Evolutionary conservation across 148 eudicot genomes (phyloP).

Genomic region (Rhododendron molle): DNA sequence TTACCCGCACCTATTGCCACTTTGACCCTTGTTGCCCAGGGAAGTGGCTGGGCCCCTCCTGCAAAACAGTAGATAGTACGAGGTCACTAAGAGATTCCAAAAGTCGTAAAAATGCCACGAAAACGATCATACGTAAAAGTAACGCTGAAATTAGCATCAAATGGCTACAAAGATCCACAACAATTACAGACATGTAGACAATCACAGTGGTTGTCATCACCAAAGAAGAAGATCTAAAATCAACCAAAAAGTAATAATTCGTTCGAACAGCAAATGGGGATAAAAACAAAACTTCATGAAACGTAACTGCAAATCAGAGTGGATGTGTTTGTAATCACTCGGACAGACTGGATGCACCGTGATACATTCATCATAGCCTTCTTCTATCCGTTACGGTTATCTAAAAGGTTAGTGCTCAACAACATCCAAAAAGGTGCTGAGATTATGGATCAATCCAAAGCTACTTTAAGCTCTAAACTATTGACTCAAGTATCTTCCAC

Average conservation of each 20-base stretch:
- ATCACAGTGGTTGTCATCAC: background rate
- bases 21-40: constrained; percentile 66
- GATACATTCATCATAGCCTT: background rate
- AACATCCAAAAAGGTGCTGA: background rate
- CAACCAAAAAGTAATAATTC: background rate
- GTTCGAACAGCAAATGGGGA: background rate
- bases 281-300: background rate
- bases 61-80: background rate
- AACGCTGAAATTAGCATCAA: background rate
- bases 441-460: background rate
- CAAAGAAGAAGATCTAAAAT: background rate
- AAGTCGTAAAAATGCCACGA: background rate
- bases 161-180: background rate
- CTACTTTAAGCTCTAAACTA: background rate
- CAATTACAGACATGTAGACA: background rate
- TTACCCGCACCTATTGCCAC: constrained; percentile 65
- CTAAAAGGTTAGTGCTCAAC: background rate
- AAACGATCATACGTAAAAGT: background rate
- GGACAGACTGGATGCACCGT: background rate
- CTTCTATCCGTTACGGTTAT: background rate
- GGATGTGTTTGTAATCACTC: background rate
- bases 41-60: constrained; percentile 70
- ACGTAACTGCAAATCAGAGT: background rate
- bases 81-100: background rate
- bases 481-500: background rate